phyloP scores from a whole-genome alignment of 2,329 filamentous ascomycete species.

The Claviceps maximensis region DNA sequence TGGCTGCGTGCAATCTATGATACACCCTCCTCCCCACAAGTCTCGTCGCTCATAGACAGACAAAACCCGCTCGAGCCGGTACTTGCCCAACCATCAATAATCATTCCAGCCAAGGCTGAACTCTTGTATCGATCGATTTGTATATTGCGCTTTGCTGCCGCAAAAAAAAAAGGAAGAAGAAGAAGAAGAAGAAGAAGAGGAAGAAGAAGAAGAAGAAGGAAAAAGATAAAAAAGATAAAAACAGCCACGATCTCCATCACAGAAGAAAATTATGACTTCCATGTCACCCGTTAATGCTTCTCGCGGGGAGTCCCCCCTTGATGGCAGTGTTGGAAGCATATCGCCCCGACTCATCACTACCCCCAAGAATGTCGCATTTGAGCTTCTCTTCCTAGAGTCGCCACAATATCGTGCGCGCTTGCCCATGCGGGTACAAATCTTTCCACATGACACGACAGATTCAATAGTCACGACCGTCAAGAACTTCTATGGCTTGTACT shows the following conservation, averaged over 20 bases:
- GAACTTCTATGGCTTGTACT: conserved; percentile 96
- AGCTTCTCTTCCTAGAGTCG: conserved; percentile 56
- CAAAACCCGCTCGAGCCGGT: conserved; percentile 19
- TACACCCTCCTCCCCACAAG: neutral
- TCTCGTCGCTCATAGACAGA: conserved; percentile 9
- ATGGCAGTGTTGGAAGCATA: conserved; percentile 30
- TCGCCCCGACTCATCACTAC: conserved; percentile 34
- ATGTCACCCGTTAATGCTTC: conserved; percentile 29
- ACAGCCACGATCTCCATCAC: no score
- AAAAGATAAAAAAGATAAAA: neutral
- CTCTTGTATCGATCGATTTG: conserved; percentile 9
- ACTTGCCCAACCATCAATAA: conserved; percentile 11
- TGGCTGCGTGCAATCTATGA: conserved; percentile 6
- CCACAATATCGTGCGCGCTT: conserved; percentile 60
- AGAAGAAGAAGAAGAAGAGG: neutral
- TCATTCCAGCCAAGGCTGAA: conserved; percentile 9
- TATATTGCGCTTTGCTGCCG: neutral
- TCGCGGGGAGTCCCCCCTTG: conserved; percentile 23
- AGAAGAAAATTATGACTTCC: conserved; percentile 27
- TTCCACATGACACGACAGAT: conserved; percentile 88
- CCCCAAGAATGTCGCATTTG: conserved; percentile 68
- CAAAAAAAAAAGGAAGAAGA: neutral
- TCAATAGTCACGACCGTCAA: conserved; percentile 97
- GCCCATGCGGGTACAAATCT: conserved; percentile 83
- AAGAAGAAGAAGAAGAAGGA: neutral